Base-by-base conservation (phyloP, 306 rosid genomes). In the Citrullus amarus region DNA sequence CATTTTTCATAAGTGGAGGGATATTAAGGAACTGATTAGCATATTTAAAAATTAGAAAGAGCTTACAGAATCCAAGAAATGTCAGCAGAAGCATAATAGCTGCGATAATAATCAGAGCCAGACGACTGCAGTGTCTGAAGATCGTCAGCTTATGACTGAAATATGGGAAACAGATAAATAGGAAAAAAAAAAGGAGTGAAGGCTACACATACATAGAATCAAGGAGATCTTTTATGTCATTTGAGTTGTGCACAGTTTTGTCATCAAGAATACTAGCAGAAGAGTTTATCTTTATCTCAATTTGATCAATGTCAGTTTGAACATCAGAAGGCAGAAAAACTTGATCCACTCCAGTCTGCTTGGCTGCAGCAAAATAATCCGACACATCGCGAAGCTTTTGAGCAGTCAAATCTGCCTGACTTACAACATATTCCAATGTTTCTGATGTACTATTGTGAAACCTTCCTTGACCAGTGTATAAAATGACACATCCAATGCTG, bases 1-100 rank as follows among this genome's bases (percentile, higher is more conserved):
- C 38, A 25, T 25, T 25, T 25, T 25, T 25, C 28, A 0, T 20
- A 50, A 39, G 58, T 59, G 10, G 50, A 68, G 15, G 56, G 78
- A 66, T 61, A 20, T 32, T 16, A 12, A 22, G 30, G 44, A 38
- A 48, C 18, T 12, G 36, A 43, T 28, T 1, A 72, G 57, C 76
- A 46, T 41, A 4, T 3, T 12, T 6, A 46, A 70, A 34, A 66
- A 9, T 28, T 46, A 20, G 39, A 11, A 78, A 60, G 60, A 55
- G 73, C 98, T 20, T 86, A 87, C 93, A 39, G 63, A 87, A 83
- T 46, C 98, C 94, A 78, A 82, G 73, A 70, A 89, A 80, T 56
- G 87, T 75, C 79, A 94, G 51, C 34, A 84, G 5, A 66, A 94
- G 89, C 92, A 90, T 84, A 55, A 83, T 80, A 38, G 90, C 89